phyloP scores from a whole-genome alignment of 192 early-diverging fungal genomes.

The Entomortierella beljakovae region DNA sequence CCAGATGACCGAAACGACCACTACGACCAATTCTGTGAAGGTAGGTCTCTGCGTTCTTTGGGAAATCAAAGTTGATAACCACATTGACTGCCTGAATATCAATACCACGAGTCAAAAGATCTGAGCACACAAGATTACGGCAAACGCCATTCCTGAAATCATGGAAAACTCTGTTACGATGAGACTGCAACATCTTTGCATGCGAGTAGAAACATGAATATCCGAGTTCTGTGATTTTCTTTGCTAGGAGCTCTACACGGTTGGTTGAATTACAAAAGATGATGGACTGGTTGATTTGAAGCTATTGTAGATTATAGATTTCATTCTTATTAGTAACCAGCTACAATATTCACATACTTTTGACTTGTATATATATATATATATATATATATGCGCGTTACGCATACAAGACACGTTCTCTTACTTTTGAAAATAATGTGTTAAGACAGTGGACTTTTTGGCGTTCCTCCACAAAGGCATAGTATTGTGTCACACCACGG shows the following conservation, averaged over 20 bases:
- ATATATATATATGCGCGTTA: too few relatives aligned
- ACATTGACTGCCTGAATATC: constrained; percentile 99
- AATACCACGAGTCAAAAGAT: constrained; percentile 97
- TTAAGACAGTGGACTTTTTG: constrained; percentile 98
- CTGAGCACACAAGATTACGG: constrained; percentile 97
- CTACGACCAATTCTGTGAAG: constrained; percentile 98
- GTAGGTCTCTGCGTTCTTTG: constrained; percentile 99
- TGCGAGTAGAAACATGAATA: constrained; percentile 99
- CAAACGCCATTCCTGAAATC: constrained; percentile 99
- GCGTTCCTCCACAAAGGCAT: constrained; percentile 98
- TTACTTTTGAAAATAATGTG: constrained; percentile 92
- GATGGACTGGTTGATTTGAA: constrained; percentile 99
- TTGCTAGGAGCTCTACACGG: constrained; percentile 97
- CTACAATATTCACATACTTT: too few relatives aligned
- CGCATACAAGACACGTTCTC: constrained; percentile 28
- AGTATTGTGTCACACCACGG: constrained; percentile 98
- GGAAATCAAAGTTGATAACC: constrained; percentile 99
- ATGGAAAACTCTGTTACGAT: constrained; percentile 99
- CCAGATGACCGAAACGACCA: constrained; percentile 95
- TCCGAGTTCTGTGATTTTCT: constrained; percentile 99
- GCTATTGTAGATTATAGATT: constrained; percentile 57
- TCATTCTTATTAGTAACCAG: too few relatives aligned
- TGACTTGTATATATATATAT: too few relatives aligned
- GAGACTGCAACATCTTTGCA: constrained; percentile 97
- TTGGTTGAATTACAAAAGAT: constrained; percentile 99